Conservation (phyloP, 495 filamentous ascomycete genomes). For the Hyaloscypha bicolor region DNA sequence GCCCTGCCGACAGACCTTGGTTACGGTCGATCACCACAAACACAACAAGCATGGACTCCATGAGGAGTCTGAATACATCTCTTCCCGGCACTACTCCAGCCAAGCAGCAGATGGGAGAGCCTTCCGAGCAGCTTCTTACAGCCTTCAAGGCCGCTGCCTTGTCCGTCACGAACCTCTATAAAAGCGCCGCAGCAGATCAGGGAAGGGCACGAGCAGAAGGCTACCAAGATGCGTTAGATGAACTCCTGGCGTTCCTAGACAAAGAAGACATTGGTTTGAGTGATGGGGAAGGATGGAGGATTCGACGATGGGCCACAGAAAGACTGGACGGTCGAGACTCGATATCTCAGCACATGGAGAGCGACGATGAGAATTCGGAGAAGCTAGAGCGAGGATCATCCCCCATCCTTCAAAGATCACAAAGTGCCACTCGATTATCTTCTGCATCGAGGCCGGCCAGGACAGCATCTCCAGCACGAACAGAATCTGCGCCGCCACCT, state of each 20-base stretch:
- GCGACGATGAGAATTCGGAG: constrained; percentile 73
- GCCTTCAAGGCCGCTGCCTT: constrained; percentile 91
- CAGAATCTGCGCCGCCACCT: constrained; percentile 47
- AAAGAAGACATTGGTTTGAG: constrained; percentile 72
- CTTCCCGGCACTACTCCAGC: constrained; percentile 50
- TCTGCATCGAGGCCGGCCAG: constrained; percentile 7
- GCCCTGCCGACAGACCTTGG: not conserved
- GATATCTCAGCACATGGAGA: constrained; percentile 54
- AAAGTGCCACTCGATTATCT: constrained; percentile 41
- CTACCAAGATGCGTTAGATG: constrained; percentile 93
- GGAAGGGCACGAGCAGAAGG: constrained; percentile 74
- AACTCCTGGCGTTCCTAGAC: constrained; percentile 82
- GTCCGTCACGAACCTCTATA: constrained; percentile 95
- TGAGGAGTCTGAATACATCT: constrained; percentile 72
- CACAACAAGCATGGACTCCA: constrained; percentile 64
- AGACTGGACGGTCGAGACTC: constrained; percentile 61
- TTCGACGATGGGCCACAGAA: constrained; percentile 85
- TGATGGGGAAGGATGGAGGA: constrained; percentile 78
- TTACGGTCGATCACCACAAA: not conserved
- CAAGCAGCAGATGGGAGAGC: constrained; percentile 54
- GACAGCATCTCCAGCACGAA: constrained; percentile 44
- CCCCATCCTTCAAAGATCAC: constrained; percentile 57
- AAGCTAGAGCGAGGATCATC: constrained; percentile 59
- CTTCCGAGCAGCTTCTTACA: constrained; percentile 78
- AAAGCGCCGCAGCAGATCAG: constrained; percentile 77